phyloP scores from a whole-genome alignment of 495 filamentous ascomycete genomes.

The Daldinia loculata region DNA sequence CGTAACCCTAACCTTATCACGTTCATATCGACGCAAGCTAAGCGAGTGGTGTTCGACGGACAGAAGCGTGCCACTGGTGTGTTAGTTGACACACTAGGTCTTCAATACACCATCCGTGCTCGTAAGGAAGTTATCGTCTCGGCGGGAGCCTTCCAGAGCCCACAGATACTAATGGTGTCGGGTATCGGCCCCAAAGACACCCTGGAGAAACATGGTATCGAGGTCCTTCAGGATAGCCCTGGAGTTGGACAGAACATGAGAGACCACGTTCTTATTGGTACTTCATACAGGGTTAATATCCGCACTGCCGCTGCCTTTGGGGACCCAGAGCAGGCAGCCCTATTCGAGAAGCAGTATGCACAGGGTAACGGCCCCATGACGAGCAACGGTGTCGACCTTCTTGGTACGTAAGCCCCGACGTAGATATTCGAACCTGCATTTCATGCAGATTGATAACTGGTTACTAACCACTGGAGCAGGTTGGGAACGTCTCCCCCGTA shows the following conservation, averaged over 20 bases:
- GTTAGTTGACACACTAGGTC: background rate
- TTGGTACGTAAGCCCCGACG: background rate
- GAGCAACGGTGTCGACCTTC: background rate
- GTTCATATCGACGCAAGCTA: background rate
- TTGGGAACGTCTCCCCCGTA: conserved; percentile 46
- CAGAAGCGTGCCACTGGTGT: background rate
- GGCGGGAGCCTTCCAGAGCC: conserved; percentile 54
- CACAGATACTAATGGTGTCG: conserved; percentile 59
- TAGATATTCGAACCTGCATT: background rate
- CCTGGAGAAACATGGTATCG: conserved; percentile 45
- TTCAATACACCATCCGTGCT: background rate
- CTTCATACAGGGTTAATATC: conserved; percentile 52
- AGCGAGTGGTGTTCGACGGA: background rate
- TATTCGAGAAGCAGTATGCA: background rate
- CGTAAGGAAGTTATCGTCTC: conserved; percentile 3
- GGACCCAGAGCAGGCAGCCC: background rate
- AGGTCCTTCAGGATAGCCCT: conserved; percentile 52
- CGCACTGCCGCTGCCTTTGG: conserved; percentile 36
- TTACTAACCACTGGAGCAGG: conserved; percentile 16
- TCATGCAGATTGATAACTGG: too few species aligned
- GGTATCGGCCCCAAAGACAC: conserved; percentile 35
- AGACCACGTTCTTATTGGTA: conserved; percentile 55
- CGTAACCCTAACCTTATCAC: background rate
- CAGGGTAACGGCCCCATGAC: background rate
- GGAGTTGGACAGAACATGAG: conserved; percentile 64